Evolutionary conservation across 2,329 filamentous ascomycete species (phyloP), one percentile per base, ranked within the genome.

Genomic region (Zymoseptoria crescenta): DNA sequence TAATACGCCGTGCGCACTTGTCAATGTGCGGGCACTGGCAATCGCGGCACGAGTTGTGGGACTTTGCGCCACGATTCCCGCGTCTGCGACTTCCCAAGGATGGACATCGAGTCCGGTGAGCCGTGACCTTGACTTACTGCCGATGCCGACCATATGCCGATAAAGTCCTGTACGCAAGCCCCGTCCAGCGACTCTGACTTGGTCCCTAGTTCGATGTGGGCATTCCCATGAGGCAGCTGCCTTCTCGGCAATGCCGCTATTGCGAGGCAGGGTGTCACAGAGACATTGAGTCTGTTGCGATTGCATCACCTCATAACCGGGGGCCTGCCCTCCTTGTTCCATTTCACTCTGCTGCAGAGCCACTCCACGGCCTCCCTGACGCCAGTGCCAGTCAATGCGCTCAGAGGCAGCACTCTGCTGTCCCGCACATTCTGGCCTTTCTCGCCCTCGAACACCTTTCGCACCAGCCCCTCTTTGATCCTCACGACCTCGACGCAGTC

Each of bases 311-410:
- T 83, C 92, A 96, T 96, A 56, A 96, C 86, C 1, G 94, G 94
- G 63, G 93, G 92, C 62, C 94, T 82, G 4, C 85, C 87, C 74
- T 96, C 93, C 76, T 94, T 96, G 73, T 97, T 97, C 91, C 94
- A 97, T 74, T 90, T 91, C 28, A 97, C 91, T 62, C 94, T 81
- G 66, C 87, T 93, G 71, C 90, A 86, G 60, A 99, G 80, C 94
- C 94, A 99, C 71, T 97, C 94, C n/a, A 99, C 88, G 0, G 94
- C 93, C 77, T 97, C 94, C 69, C 85, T 85, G 2, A 99, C 94
- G 2, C 94, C 94, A 13, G 81, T 82, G 55, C 78, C 89, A 5
- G 87, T 93, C 70, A 99, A 76, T n/a, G 94, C 94, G 72, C 89
- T 95, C 62, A 96, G 86, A 6, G 94, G 91, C 70, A 99, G 75